These are phyloP conservation scores for Mucor circinelloides DNA, from an alignment of 371 early-diverging fungal species.

Conservation along the genomic window DNA sequence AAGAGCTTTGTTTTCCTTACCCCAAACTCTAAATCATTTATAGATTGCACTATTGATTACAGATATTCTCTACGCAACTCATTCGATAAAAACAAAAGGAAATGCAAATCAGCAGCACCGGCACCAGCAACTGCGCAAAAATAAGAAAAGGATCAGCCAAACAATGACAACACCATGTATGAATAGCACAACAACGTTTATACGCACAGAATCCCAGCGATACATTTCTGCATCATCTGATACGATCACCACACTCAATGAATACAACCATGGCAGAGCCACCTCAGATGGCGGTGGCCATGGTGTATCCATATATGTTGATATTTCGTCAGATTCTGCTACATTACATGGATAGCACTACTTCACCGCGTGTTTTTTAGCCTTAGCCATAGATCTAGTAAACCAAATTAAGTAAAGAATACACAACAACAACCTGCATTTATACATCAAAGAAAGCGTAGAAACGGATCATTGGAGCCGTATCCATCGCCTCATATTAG, in stretches of 20 bases:
- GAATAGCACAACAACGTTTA: neutral
- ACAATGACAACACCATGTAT: neutral
- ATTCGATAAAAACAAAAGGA: neutral
- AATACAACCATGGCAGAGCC: neutral
- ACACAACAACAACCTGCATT: neutral
- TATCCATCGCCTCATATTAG: neutral
- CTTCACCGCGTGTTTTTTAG: constrained; percentile 11
- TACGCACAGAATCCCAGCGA: constrained; percentile 5
- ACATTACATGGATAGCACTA: constrained; percentile 11
- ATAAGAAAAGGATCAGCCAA: neutral
- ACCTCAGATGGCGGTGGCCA: neutral
- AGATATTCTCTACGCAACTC: neutral
- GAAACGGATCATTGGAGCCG: constrained; percentile 4
- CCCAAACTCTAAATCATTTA: neutral
- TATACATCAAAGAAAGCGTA: constrained; percentile 1
- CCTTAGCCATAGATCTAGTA: neutral
- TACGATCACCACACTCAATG: neutral
- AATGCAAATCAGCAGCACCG: neutral
- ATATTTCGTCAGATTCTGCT: constrained; percentile 3
- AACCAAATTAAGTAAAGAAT: constrained; percentile 10
- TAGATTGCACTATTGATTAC: constrained; percentile 2
- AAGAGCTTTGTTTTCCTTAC: too few relatives aligned
- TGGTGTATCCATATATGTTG: neutral
- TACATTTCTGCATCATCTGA: neutral
- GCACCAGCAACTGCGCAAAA: too few relatives aligned